A percentile compares a stretch with the other conserved stretches of the same genome.
These are phyloP conservation scores for Vicia sativa DNA, from an alignment of 306 rosid genomes.

Conservation along the genomic window DNA sequence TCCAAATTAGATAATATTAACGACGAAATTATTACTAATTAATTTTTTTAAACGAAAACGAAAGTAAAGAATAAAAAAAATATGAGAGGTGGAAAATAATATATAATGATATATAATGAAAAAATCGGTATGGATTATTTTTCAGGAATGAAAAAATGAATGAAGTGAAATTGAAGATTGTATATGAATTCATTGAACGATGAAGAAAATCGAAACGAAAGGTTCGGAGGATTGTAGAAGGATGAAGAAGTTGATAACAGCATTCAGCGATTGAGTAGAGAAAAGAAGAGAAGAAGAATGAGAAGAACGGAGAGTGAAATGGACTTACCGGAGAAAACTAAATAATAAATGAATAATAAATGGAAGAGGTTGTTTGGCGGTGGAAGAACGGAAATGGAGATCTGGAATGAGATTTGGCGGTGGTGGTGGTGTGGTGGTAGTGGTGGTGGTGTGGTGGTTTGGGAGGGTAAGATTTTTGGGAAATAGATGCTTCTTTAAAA, in stretches of 20 bases:
- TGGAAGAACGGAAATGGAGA: slow-evolving; percentile 40
- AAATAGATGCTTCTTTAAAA: neutral
- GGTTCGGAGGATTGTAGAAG: neutral
- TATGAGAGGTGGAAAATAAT: too few relatives aligned
- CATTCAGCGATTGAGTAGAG: slow-evolving; percentile 8
- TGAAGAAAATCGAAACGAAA: slow-evolving; percentile 26
- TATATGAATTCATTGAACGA: slow-evolving; percentile 27
- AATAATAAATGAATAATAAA: slow-evolving; percentile 31
- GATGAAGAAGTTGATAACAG: neutral
- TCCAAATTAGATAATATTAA: slow-evolving; percentile 40
- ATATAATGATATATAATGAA: neutral
- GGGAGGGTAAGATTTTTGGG: slow-evolving; percentile 35
- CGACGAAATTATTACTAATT: neutral
- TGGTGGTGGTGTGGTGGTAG: slow-evolving; percentile 31
- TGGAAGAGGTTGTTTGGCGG: slow-evolving; percentile 6
- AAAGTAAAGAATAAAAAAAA: neutral
- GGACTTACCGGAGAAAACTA: slow-evolving; percentile 52
- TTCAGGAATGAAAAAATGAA: slow-evolving; percentile 1
- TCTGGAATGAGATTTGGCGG: slow-evolving; percentile 29
- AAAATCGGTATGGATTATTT: neutral
- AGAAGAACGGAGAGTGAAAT: slow-evolving; percentile 23
- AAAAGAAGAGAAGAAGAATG: slow-evolving; percentile 2
- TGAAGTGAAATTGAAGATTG: neutral
- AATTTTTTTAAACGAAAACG: neutral
- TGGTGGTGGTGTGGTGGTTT: slow-evolving; percentile 34